A percentile compares a stretch with the other conserved stretches of the same genome.
phyloP scores from a whole-genome alignment of 805 yeast genomes.

The Alloascoidea africana region DNA sequence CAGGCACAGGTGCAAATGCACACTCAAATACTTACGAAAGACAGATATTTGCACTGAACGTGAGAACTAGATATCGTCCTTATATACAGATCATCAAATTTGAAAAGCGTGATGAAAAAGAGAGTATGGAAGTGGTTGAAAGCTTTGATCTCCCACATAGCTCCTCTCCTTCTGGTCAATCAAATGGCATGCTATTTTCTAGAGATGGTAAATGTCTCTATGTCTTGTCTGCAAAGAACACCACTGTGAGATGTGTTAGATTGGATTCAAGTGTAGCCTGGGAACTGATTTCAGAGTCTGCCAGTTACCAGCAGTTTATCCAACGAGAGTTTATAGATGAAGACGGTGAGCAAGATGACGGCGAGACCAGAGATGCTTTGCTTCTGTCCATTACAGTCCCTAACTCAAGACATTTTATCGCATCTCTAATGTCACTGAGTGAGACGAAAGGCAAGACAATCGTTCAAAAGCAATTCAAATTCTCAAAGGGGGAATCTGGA shows the following conservation, averaged over 20 bases:
- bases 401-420: neutral
- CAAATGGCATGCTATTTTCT: too few relatives aligned
- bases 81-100: neutral
- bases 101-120: neutral
- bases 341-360: neutral
- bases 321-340: neutral
- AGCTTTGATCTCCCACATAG: neutral
- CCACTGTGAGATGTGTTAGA: too few relatives aligned
- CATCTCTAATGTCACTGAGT: neutral
- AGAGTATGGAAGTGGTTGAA: neutral
- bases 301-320: neutral
- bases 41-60: neutral
- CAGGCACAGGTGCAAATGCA: neutral
- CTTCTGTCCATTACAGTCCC: neutral
- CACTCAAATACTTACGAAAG: neutral
- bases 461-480: neutral
- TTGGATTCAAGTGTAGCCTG: too few relatives aligned
- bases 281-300: neutral
- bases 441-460: neutral
- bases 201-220: too few relatives aligned
- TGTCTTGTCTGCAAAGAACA: too few relatives aligned
- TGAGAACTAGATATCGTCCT: neutral
- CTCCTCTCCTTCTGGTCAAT: too few relatives aligned
- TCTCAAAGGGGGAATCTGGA: slow-evolving; percentile 4
- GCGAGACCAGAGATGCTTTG: neutral